Base-by-base conservation (phyloP, 106 monocot genomes). In the Phalaenopsis aphrodite region DNA sequence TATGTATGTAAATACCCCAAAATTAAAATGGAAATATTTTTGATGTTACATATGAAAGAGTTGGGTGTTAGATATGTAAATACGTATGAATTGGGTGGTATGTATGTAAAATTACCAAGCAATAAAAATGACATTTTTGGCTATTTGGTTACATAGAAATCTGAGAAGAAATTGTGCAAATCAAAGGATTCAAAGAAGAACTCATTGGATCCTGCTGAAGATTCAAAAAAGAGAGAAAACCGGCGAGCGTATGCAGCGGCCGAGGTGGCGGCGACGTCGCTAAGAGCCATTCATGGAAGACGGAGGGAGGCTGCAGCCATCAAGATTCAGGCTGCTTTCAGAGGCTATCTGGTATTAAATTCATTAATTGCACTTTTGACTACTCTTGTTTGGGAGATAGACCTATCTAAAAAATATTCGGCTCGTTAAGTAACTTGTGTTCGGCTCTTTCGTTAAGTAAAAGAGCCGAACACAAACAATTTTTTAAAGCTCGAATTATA, bases 321-420 rank as follows among this genome's bases (percentile, higher is more conserved):
- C 48, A 92, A 82, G 84, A 92, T 95, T 81, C 95, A 95, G 82
- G 84, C 89, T 41, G 90, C 90, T 21, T 90, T 87, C 77, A 83
- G 95, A 43, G 87, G 90, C 46, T 89, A 90, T 76, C 17, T 86
- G 95, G 95, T 95, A 90, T 55, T 5, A n/a, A 74, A 43, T 71
- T 69, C 12, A 37, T 69, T 39, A 19, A 30, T 30, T 18, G 4
- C n/a, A 61, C 43, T 45, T 45, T 18, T 9, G 12, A 14, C 9
- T 6, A 0, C 43, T 1, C 4, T 73, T 43, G 17, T 73, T 73
- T 42, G 42, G 57, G 30, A 30, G 30, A 30, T 30, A 30, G 30
- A 30, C 0, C 30, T 30, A 30, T 30, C 30, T 0, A 30, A 30
- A 30, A 30, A 30, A 30, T 30, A 30, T 30, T 30, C 30, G 30